Conservation (phyloP, 495 filamentous ascomycete genomes). For the Recurvomyces mirabilis region DNA sequence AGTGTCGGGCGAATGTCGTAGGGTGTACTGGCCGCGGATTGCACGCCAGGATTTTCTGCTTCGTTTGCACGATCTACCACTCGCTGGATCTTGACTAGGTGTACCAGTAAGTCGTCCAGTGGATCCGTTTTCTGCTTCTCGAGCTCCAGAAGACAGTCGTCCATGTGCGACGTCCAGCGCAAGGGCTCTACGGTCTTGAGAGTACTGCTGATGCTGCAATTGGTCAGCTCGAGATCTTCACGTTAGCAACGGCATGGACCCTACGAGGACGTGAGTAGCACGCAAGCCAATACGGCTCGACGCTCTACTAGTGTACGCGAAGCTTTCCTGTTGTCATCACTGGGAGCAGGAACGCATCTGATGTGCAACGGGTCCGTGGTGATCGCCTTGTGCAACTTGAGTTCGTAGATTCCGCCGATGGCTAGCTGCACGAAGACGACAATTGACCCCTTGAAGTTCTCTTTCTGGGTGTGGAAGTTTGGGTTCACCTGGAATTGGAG, state of each 20-base stretch:
- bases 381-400: too few relatives aligned
- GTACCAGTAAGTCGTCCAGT: constrained; percentile 40
- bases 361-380: too few relatives aligned
- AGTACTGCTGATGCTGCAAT: constrained; percentile 32
- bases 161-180: constrained; percentile 44
- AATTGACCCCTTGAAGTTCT: too few relatives aligned
- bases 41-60: background rate
- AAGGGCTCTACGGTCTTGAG: constrained; percentile 37
- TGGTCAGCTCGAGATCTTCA: background rate
- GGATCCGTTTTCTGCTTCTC: constrained; percentile 35
- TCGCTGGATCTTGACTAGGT: constrained; percentile 36
- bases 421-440: too few relatives aligned
- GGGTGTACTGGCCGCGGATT: background rate
- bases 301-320: background rate
- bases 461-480: background rate
- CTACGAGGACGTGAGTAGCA: too few relatives aligned
- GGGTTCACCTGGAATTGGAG: background rate
- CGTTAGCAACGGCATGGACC: too few relatives aligned
- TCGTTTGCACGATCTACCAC: constrained; percentile 15
- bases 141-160: constrained; percentile 38
- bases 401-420: too few relatives aligned
- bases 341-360: background rate
- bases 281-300: too few relatives aligned
- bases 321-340: too few relatives aligned
- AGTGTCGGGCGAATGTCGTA: background rate